A percentile compares a stretch with the other conserved stretches of the same genome.
Evolutionary conservation across 495 filamentous ascomycete genomes (phyloP).

Genomic region (Aspergillus olivimuriae): DNA sequence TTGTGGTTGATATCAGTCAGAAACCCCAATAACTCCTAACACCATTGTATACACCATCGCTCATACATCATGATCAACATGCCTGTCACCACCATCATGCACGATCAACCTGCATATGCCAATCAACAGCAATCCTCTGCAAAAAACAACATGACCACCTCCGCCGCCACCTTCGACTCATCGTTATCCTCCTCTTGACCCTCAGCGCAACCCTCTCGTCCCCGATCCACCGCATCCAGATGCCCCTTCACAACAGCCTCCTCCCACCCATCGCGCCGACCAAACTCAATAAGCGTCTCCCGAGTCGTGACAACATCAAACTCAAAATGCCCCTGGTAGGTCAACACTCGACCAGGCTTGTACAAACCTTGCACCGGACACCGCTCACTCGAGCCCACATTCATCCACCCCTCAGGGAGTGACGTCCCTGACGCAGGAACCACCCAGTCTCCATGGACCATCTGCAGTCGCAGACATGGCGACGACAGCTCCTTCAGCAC

Average conservation of each 20-base stretch:
- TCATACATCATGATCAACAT: too few relatives aligned
- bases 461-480: slow-evolving; percentile 9
- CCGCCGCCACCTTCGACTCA: slow-evolving; percentile 34
- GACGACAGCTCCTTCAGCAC: not conserved
- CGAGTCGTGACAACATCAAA: slow-evolving; percentile 35
- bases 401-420: slow-evolving; percentile 35
- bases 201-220: slow-evolving; percentile 8
- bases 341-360: slow-evolving; percentile 26
- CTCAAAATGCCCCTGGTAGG: slow-evolving; percentile 40
- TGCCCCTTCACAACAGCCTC: slow-evolving; percentile 10
- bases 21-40: too few relatives aligned
- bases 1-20: too few relatives aligned
- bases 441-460: slow-evolving; percentile 20
- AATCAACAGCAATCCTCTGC: too few relatives aligned
- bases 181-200: slow-evolving; percentile 25
- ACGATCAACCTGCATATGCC: too few relatives aligned
- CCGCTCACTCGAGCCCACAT: slow-evolving; percentile 23
- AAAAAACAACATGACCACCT: slow-evolving; percentile 31
- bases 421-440: slow-evolving; percentile 13
- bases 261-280: slow-evolving; percentile 21
- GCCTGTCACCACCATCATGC: too few relatives aligned
- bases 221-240: slow-evolving; percentile 20
- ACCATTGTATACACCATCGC: too few relatives aligned
- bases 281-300: slow-evolving; percentile 30
- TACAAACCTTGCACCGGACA: slow-evolving; percentile 40